Evolutionary conservation across 257 asterid species (phyloP).

Genomic region (Dorcoceras hygrometricum): DNA sequence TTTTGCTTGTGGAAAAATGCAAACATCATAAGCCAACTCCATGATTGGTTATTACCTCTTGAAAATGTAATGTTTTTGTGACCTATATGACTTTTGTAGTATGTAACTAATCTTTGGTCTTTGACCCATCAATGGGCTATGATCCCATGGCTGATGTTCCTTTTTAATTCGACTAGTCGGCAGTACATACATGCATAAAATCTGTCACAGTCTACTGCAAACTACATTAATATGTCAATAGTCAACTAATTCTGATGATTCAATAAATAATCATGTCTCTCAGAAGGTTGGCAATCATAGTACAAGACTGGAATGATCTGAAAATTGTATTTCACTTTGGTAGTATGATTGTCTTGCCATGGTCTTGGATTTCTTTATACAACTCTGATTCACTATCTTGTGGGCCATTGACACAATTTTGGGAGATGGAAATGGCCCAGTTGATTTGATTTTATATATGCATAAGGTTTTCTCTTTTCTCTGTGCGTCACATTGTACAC

Average conservation of each 20-base stretch:
- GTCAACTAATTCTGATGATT: background rate
- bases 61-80: background rate
- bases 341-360: background rate
- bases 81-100: background rate
- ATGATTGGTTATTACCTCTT: background rate
- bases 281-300: background rate
- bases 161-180: no score
- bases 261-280: no score
- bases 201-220: background rate
- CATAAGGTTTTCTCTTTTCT: background rate
- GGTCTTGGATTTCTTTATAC: slow-evolving; percentile 2
- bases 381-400: background rate
- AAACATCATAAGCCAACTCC: no score
- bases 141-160: background rate
- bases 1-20: no score
- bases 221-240: background rate
- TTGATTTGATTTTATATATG: background rate
- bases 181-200: background rate
- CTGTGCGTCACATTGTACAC: background rate
- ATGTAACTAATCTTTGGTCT: background rate
- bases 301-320: slow-evolving; percentile 1
- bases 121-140: background rate
- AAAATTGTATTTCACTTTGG: background rate
- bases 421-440: background rate
- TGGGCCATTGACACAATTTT: no score